phyloP scores from a whole-genome alignment of 768 basidiomycete species.

The Rhodotorula graminis region DNA sequence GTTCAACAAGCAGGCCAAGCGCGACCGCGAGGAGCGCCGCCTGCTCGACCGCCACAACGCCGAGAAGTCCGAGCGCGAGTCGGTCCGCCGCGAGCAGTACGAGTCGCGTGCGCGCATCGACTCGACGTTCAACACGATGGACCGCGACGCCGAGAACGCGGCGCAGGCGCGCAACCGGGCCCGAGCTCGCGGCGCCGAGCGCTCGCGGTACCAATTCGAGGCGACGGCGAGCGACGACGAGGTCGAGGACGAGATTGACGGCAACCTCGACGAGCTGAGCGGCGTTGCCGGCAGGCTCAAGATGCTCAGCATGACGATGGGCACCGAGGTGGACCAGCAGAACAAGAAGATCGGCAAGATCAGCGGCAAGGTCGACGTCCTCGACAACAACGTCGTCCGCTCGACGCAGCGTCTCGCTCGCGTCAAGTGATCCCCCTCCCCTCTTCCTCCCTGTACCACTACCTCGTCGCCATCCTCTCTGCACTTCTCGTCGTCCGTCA shows the following conservation, averaged over 20 bases:
- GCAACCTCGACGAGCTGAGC: conserved; percentile 79
- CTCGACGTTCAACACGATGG: conserved; percentile 60
- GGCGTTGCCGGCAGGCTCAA: conserved; percentile 57
- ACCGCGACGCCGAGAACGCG: conserved; percentile 44
- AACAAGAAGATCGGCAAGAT: conserved; percentile 73
- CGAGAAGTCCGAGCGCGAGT: conserved; percentile 76
- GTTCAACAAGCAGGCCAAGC: conserved; percentile 89
- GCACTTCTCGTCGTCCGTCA: not conserved
- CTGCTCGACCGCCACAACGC: conserved; percentile 79
- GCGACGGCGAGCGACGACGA: conserved; percentile 85
- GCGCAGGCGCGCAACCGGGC: conserved; percentile 45
- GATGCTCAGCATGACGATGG: conserved; percentile 42
- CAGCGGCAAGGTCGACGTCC: conserved; percentile 66
- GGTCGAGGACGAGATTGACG: conserved; percentile 87
- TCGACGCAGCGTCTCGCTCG: conserved; percentile 72
- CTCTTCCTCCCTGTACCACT: not conserved
- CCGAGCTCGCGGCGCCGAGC: conserved; percentile 52
- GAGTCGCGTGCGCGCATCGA: conserved; percentile 83
- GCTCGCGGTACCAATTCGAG: conserved; percentile 87
- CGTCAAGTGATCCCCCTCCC: conserved; percentile 39
- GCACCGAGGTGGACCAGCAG: conserved; percentile 77
- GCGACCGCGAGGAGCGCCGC: conserved; percentile 77
- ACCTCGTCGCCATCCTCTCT: not conserved
- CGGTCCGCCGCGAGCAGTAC: conserved; percentile 75
- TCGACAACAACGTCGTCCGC: conserved; percentile 70